A percentile compares a stretch with the other conserved stretches of the same genome.
phyloP scores from a whole-genome alignment of 2,329 filamentous ascomycete genomes.

The Claviceps spartinae region DNA sequence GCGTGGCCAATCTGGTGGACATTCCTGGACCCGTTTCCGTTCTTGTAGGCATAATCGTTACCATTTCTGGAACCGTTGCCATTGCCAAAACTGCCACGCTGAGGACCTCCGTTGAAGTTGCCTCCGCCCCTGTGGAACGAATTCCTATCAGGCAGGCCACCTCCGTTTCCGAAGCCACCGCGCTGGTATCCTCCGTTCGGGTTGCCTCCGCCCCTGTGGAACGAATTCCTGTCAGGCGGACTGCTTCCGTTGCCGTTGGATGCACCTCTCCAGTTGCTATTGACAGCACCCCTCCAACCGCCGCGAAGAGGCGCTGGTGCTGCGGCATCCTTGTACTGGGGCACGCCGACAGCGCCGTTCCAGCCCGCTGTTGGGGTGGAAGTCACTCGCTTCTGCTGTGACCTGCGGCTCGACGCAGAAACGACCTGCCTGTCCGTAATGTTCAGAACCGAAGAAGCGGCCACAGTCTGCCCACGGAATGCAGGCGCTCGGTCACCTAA shows the following conservation, averaged over 20 bases:
- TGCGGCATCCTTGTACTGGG: conserved; percentile 47
- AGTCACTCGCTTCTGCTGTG: conserved; percentile 36
- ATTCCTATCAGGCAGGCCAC: conserved; percentile 20
- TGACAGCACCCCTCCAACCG: conserved; percentile 43
- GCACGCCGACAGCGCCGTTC: conserved; percentile 43
- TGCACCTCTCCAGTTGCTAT: conserved; percentile 19
- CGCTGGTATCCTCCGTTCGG: conserved; percentile 19
- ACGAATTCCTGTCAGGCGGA: conserved; percentile 21
- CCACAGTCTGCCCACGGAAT: conserved; percentile 88
- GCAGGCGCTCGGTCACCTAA: conserved; percentile 80
- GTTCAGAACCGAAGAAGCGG: conserved; percentile 79
- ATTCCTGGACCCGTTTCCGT: conserved; percentile 1
- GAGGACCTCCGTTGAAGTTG: conserved; percentile 22
- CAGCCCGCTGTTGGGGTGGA: conserved; percentile 37
- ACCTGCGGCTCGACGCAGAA: conserved; percentile 40
- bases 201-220: conserved; percentile 25
- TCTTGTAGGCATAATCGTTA: not conserved
- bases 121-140: conserved; percentile 25
- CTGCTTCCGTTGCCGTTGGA: conserved; percentile 19
- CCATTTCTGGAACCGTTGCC: conserved; percentile 8
- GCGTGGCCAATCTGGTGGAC: too few relatives aligned
- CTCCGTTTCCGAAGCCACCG: conserved; percentile 13
- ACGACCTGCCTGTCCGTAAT: conserved; percentile 71
- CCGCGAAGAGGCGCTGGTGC: conserved; percentile 41
- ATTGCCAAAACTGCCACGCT: conserved; percentile 18